phyloP scores from a whole-genome alignment of 768 basidiomycete genomes.

The Tephrocybe sp. region DNA sequence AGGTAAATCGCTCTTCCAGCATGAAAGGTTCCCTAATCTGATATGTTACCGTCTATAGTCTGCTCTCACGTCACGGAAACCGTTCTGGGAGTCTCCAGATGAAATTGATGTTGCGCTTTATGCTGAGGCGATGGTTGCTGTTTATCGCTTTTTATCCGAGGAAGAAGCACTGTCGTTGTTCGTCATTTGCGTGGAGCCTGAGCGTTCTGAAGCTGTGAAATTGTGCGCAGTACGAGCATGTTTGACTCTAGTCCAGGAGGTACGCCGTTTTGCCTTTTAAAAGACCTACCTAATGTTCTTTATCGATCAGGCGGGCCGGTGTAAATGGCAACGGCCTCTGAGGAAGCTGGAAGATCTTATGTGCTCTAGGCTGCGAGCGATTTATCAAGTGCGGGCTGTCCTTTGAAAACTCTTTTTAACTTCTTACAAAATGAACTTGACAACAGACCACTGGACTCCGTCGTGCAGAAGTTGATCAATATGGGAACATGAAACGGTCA shows the following conservation, averaged over 20 bases:
- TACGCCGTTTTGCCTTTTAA: constrained; percentile 23
- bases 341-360: constrained; percentile 45
- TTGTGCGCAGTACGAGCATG: constrained; percentile 74
- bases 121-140: constrained; percentile 68
- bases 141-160: constrained; percentile 69
- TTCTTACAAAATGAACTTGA: background rate
- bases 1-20: constrained; percentile 41
- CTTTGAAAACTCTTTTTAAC: background rate
- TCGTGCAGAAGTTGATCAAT: constrained; percentile 61
- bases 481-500: constrained; percentile 52
- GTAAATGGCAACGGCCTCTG: constrained; percentile 58
- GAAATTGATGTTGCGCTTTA: constrained; percentile 78
- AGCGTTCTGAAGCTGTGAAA: constrained; percentile 81
- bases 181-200: constrained; percentile 65
- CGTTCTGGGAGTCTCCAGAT: constrained; percentile 73
- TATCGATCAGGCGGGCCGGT: constrained; percentile 35
- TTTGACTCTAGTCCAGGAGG: constrained; percentile 68
- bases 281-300: background rate
- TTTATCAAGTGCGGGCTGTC: constrained; percentile 50
- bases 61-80: constrained; percentile 40
- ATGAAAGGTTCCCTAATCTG: no score
- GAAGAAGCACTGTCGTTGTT: constrained; percentile 66
- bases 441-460: constrained; percentile 48
- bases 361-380: constrained; percentile 47
- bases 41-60: constrained; percentile 21